Conservation (phyloP, 148 eudicot genomes). For the Euryodendron excelsum region DNA sequence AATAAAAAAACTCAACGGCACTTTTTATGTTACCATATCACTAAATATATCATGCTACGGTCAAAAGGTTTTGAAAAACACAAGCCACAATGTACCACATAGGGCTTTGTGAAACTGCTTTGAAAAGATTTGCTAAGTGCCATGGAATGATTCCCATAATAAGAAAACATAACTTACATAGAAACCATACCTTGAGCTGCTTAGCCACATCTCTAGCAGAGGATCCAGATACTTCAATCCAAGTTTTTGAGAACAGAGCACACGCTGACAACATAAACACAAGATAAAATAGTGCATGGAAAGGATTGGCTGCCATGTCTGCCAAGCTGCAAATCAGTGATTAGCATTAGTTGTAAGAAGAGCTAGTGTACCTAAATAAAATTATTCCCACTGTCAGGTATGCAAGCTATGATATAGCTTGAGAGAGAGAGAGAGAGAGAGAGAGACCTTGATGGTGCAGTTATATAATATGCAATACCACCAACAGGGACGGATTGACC, state of each 20-base stretch:
- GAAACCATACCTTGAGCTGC: conserved; percentile 66
- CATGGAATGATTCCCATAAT: no score
- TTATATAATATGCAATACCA: conserved; percentile 81
- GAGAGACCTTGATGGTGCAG: conserved; percentile 73
- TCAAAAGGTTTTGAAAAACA: no score
- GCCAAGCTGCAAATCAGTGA: conserved; percentile 54
- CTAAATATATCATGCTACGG: no score
- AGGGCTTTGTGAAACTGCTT: no score
- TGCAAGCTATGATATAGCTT: no score
- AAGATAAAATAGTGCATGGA: conserved; percentile 74
- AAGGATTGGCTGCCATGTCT: conserved; percentile 84
- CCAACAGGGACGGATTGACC: conserved; percentile 83
- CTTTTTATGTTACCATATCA: no score
- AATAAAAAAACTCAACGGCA: no score
- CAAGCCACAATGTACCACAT: no score
- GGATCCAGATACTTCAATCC: conserved; percentile 92
- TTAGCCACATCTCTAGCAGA: conserved; percentile 87
- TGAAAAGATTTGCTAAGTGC: no score
- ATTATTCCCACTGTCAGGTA: no score
- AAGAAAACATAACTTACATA: neutral
- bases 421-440: neutral
- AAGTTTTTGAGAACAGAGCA: conserved; percentile 78
- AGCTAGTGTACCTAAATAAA: no score
- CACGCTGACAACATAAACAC: conserved; percentile 83
- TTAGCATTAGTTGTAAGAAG: no score